Evolutionary conservation across 2,329 filamentous ascomycete genomes (phyloP), one percentile per base, ranked within the genome.

Genomic region (Alternaria viburni): DNA sequence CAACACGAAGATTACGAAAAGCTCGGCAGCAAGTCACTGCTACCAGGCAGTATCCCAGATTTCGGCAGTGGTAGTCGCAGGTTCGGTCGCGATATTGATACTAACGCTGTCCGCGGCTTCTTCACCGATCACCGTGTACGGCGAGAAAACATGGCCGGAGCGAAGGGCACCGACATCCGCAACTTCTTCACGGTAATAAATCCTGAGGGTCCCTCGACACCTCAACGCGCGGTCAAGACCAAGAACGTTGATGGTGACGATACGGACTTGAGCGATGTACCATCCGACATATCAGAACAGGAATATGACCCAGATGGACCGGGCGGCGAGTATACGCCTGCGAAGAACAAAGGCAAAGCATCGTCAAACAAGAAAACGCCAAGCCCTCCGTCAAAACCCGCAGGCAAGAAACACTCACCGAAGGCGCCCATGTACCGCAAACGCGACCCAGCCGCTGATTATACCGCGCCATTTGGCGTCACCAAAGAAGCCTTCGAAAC

Each of bases 401-500:
- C 41, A 32, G 51, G 9, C 12, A 52, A 58, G 43, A 25, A 25
- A 13, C 54, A 56, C 26, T 41, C 54, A 12, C 23, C 32, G 2
- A 26, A 46, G 10, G 28, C 26, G n/a, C 66, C 66, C 19, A 21
- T 56, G 46, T 58, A 60, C 59, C 52, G 65, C 43, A 57, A 64
- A 57, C 54, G 46, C 45, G 5, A 41, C 23, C 32, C 46, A 8
- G 13, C 45, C 9, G 44, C 13, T 13, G 11, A 23, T 11, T 8
- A 13, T 11, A 19, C 50, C 19, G 57, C 57, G 15, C 65, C 64
- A 3, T 28, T 46, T 36, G 21, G 41, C 5, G 25, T 61, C 15
- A 26, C 57, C 45, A 30, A 54, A 47, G 49, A 51, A n/a, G 62
- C 62, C 2, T 60, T 59, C 44, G 26, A 51, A 44, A 41, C 59